A percentile compares a stretch with the other conserved stretches of the same genome.
Evolutionary conservation across 2,329 filamentous ascomycete species (phyloP).

Genomic region (Hawksworthiomyces lignivorus): DNA sequence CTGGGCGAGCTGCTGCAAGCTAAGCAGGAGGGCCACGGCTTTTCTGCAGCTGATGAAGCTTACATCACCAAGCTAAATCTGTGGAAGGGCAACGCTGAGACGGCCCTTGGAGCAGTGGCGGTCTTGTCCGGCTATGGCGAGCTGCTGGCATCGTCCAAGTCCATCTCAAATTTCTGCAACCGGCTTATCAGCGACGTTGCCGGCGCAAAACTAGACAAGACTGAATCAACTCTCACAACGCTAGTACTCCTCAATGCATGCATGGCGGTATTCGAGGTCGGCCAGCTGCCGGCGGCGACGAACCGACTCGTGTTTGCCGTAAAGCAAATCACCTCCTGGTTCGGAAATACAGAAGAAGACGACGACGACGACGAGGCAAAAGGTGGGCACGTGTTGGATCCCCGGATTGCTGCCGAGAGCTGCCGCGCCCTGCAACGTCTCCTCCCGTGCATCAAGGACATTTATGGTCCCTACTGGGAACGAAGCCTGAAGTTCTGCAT

Average conservation of each 20-base stretch:
- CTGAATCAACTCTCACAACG: slow-evolving; percentile 38
- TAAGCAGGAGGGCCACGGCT: slow-evolving; percentile 39
- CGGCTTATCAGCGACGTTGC: slow-evolving; percentile 54
- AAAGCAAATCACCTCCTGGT: slow-evolving; percentile 67
- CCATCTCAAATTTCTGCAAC: slow-evolving; percentile 48
- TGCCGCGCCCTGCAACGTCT: slow-evolving; percentile 53
- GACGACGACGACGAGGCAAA: slow-evolving; percentile 23
- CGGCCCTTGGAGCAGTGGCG: slow-evolving; percentile 41
- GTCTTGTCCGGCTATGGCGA: slow-evolving; percentile 46
- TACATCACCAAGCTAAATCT: slow-evolving; percentile 37
- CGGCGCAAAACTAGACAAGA: slow-evolving; percentile 33
- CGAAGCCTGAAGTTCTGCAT: slow-evolving; percentile 52
- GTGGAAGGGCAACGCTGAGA: slow-evolving; percentile 38
- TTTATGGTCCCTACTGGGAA: slow-evolving; percentile 87
- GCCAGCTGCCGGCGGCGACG: slow-evolving; percentile 48
- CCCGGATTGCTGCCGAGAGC: slow-evolving; percentile 40
- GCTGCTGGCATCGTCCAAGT: slow-evolving; percentile 38
- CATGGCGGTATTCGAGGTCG: slow-evolving; percentile 42
- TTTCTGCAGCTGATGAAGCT: slow-evolving; percentile 36
- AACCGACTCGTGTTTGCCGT: slow-evolving; percentile 76
- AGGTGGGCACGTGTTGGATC: slow-evolving; percentile 22
- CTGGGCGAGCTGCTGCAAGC: slow-evolving; percentile 42
- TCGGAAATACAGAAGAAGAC: slow-evolving; percentile 35
- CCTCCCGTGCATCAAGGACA: slow-evolving; percentile 66
- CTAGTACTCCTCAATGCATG: slow-evolving; percentile 49